phyloP scores from a whole-genome alignment of 2,329 filamentous ascomycete genomes.

The Penicillium sp. region DNA sequence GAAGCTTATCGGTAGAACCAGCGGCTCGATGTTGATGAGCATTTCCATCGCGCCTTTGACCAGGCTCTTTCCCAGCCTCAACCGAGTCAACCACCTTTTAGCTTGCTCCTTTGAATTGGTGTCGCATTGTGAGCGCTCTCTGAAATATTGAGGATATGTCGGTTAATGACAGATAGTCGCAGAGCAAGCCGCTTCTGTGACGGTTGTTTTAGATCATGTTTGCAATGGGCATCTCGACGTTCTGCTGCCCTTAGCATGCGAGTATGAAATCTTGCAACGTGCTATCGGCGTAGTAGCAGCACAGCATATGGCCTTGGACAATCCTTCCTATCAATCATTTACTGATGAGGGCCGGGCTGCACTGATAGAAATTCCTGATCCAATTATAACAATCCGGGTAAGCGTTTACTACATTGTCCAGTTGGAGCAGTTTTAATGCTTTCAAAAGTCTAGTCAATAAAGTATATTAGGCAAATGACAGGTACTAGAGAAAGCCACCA shows the following conservation, averaged over 20 bases:
- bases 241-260: slow-evolving; percentile 26
- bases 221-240: slow-evolving; percentile 30
- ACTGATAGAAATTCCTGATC: too few relatives aligned
- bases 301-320: slow-evolving; percentile 19
- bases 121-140: slow-evolving; percentile 14
- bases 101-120: slow-evolving; percentile 1
- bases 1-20: too few relatives aligned
- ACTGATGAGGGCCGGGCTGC: slow-evolving; percentile 15
- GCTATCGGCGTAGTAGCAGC: slow-evolving; percentile 23
- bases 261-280: slow-evolving; percentile 21
- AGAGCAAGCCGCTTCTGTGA: slow-evolving; percentile 25
- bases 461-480: too few relatives aligned
- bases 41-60: too few relatives aligned
- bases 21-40: too few relatives aligned
- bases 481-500: too few relatives aligned
- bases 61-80: too few relatives aligned
- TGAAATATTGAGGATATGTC: not conserved
- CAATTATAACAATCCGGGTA: too few relatives aligned
- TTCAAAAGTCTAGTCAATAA: too few relatives aligned
- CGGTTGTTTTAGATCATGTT: slow-evolving; percentile 27
- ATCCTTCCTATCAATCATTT: slow-evolving; percentile 5
- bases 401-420: too few relatives aligned
- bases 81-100: too few relatives aligned
- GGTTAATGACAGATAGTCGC: slow-evolving; percentile 15
- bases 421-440: too few relatives aligned